phyloP scores from a whole-genome alignment of 2,329 filamentous ascomycete species.

The Cadophora malorum region DNA sequence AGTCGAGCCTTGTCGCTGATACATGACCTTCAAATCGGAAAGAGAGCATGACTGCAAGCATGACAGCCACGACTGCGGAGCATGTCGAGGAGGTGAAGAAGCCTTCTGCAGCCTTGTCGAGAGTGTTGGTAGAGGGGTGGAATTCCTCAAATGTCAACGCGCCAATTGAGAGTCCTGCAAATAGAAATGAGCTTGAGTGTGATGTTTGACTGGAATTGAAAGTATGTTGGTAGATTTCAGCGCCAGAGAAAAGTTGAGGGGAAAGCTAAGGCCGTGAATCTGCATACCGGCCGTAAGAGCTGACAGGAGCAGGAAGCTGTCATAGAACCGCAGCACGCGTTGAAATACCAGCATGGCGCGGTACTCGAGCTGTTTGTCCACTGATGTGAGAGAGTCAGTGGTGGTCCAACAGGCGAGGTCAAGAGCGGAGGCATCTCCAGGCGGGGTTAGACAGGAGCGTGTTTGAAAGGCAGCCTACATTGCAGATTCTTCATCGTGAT shows the following conservation, averaged over 20 bases:
- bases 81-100: conserved; percentile 19
- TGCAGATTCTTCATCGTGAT: neutral
- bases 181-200: neutral
- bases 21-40: conserved; percentile 20
- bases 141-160: conserved; percentile 16
- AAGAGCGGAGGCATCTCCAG: conserved; percentile 10
- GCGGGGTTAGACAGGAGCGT: neutral
- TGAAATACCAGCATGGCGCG: conserved; percentile 19
- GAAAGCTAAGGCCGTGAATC: neutral
- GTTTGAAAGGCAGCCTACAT: neutral
- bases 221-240: neutral
- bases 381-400: neutral
- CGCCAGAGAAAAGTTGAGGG: neutral
- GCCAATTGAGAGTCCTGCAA: conserved; percentile 13
- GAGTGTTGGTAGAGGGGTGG: conserved; percentile 14
- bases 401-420: neutral
- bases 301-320: conserved; percentile 20
- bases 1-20: conserved; percentile 16
- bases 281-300: conserved; percentile 1
- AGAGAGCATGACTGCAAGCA: conserved; percentile 21
- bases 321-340: conserved; percentile 16
- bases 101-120: conserved; percentile 21
- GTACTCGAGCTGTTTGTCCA: conserved; percentile 23
- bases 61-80: conserved; percentile 12
- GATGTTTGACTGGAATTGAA: neutral